phyloP scores from a whole-genome alignment of 2,329 filamentous ascomycete genomes.

The Fusarium ambrosium region DNA sequence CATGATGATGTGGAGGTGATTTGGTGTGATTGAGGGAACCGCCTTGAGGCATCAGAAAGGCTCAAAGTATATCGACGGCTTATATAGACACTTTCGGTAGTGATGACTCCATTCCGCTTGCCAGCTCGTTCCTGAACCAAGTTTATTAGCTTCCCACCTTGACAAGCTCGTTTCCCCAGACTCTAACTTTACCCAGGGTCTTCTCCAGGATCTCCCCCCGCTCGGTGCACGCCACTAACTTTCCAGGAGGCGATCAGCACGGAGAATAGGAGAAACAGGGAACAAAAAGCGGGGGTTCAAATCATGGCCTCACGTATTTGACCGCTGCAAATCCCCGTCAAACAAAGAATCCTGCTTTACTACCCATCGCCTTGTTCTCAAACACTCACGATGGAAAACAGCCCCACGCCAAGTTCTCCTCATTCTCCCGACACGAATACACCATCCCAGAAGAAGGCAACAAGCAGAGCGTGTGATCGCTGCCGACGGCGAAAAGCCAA shows the following conservation, averaged over 20 bases:
- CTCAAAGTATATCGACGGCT: neutral
- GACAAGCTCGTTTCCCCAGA: slow-evolving; percentile 22
- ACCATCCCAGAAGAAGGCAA: slow-evolving; percentile 34
- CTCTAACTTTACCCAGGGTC: neutral
- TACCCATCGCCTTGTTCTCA: neutral
- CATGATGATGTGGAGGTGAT: slow-evolving; percentile 5
- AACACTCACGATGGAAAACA: slow-evolving; percentile 18
- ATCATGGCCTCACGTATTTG: slow-evolving; percentile 21
- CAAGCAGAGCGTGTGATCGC: slow-evolving; percentile 52
- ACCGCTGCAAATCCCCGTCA: slow-evolving; percentile 36
- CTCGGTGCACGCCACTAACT: neutral
- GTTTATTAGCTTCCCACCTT: neutral
- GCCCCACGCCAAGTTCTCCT: slow-evolving; percentile 37
- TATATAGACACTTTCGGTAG: too few relatives aligned
- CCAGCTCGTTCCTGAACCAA: neutral
- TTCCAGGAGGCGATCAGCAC: slow-evolving; percentile 20
- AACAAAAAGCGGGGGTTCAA: slow-evolving; percentile 8
- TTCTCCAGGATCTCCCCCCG: slow-evolving; percentile 12
- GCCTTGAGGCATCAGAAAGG: neutral
- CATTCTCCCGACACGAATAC: slow-evolving; percentile 28
- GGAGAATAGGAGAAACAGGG: slow-evolving; percentile 36
- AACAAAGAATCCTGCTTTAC: neutral
- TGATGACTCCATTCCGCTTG: neutral
- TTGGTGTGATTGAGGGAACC: neutral
- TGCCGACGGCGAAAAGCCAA: slow-evolving; percentile 55